phyloP scores from a whole-genome alignment of 2,329 filamentous ascomycete genomes.

The Clarireedia sp. region DNA sequence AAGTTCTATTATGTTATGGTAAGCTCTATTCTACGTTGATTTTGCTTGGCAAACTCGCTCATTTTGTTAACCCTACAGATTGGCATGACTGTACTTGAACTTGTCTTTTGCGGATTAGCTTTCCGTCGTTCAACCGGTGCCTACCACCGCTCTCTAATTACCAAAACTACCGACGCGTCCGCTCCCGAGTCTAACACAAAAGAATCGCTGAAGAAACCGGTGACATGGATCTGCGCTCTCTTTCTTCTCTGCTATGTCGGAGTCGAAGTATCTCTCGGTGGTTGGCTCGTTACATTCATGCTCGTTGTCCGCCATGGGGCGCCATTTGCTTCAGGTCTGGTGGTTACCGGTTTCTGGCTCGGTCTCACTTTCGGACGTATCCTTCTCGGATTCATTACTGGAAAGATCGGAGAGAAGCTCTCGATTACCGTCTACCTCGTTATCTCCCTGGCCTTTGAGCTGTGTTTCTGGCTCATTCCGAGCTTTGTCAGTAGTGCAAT shows the following conservation, averaged over 20 bases:
- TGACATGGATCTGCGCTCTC: slow-evolving; percentile 59
- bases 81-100: slow-evolving; percentile 47
- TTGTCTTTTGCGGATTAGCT: slow-evolving; percentile 40
- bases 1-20: slow-evolving; percentile 72
- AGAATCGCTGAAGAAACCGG: slow-evolving; percentile 34
- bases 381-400: slow-evolving; percentile 69
- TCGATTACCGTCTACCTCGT: slow-evolving; percentile 58
- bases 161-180: slow-evolving; percentile 36
- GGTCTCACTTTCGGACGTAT: slow-evolving; percentile 70
- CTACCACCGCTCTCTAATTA: slow-evolving; percentile 42
- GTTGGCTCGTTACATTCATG: slow-evolving; percentile 84
- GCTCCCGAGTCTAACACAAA: slow-evolving; percentile 17
- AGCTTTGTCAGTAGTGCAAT: slow-evolving; percentile 66
- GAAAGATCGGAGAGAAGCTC: slow-evolving; percentile 63
- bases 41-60: neutral
- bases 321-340: slow-evolving; percentile 66
- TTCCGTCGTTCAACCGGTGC: slow-evolving; percentile 57
- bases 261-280: slow-evolving; percentile 65
- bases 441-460: slow-evolving; percentile 53
- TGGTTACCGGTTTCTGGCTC: slow-evolving; percentile 76
- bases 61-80: slow-evolving; percentile 31
- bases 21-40: slow-evolving; percentile 18
- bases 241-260: slow-evolving; percentile 77
- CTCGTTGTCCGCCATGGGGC: slow-evolving; percentile 61
- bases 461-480: slow-evolving; percentile 76